Percentiles rank a stretch among this genome's conserved stretches.
Evolutionary conservation across 2,329 filamentous ascomycete genomes (phyloP).

Genomic region (Colletotrichum sp.): DNA sequence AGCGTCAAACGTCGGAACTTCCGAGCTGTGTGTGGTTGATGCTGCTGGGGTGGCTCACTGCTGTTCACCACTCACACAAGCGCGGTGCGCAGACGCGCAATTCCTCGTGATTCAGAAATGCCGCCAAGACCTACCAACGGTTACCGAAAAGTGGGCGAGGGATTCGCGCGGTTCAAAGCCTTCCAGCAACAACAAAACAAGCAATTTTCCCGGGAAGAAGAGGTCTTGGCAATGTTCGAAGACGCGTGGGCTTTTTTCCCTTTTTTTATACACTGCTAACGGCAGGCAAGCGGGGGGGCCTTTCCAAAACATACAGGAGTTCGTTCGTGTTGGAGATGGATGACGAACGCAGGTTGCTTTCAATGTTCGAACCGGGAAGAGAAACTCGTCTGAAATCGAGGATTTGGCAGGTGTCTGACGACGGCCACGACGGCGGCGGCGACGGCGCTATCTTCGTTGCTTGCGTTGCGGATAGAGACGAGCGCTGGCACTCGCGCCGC

Average conservation of each 20-base stretch:
- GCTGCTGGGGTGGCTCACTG: background rate
- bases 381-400: background rate
- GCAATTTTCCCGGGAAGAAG: background rate
- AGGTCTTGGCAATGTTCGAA: background rate
- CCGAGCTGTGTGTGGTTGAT: background rate
- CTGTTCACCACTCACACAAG: background rate
- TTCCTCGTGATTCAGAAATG: background rate
- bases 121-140: background rate
- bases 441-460: background rate
- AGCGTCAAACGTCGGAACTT: conserved; percentile 2
- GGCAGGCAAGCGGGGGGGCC: background rate
- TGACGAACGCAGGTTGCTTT: background rate
- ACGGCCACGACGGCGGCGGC: background rate
- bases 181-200: background rate
- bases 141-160: background rate
- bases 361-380: background rate
- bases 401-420: background rate
- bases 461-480: background rate
- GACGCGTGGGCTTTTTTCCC: background rate
- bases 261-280: background rate
- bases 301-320: background rate
- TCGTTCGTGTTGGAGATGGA: background rate
- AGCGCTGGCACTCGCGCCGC: background rate
- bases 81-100: background rate
- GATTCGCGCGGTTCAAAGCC: background rate